Evolutionary conservation across 768 basidiomycete species (phyloP).

Genomic region (Lactarius evosmus): DNA sequence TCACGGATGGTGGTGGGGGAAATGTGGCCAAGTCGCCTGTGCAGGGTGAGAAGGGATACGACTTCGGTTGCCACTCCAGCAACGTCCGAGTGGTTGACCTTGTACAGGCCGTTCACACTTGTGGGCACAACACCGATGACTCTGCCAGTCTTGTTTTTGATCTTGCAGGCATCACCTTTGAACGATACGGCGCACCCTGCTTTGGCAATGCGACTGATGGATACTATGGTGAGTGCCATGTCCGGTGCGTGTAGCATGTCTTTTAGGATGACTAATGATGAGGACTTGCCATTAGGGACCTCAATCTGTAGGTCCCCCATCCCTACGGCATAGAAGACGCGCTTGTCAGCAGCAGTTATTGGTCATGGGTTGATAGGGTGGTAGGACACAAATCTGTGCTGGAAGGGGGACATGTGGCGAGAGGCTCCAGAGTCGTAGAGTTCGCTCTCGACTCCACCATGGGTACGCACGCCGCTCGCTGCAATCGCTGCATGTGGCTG

Average conservation of each 20-base stretch:
- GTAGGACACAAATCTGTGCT: slow-evolving; percentile 21
- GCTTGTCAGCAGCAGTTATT: slow-evolving; percentile 26
- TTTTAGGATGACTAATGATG: slow-evolving; percentile 5
- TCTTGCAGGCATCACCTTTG: not conserved
- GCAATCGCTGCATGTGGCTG: not conserved
- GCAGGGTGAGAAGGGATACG: too few relatives aligned
- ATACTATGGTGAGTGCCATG: slow-evolving; percentile 25
- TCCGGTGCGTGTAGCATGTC: slow-evolving; percentile 23
- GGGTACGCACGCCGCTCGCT: not conserved
- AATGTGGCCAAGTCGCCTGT: slow-evolving; percentile 39
- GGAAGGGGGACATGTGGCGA: slow-evolving; percentile 26
- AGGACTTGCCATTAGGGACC: not conserved
- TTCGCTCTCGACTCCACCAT: not conserved
- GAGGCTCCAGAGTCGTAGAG: slow-evolving; percentile 28
- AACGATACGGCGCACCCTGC: not conserved
- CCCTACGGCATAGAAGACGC: slow-evolving; percentile 27
- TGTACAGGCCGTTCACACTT: not conserved
- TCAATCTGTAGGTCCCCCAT: slow-evolving; percentile 24
- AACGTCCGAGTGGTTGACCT: not conserved
- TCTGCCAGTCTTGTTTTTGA: not conserved
- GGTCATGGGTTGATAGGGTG: slow-evolving; percentile 8
- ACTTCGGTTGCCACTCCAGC: too few relatives aligned
- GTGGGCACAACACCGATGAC: not conserved
- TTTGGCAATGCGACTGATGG: slow-evolving; percentile 14
- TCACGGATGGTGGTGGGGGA: slow-evolving; percentile 29